Base-by-base conservation (phyloP, 257 asterid species). In the Phtheirospermum japonicum region DNA sequence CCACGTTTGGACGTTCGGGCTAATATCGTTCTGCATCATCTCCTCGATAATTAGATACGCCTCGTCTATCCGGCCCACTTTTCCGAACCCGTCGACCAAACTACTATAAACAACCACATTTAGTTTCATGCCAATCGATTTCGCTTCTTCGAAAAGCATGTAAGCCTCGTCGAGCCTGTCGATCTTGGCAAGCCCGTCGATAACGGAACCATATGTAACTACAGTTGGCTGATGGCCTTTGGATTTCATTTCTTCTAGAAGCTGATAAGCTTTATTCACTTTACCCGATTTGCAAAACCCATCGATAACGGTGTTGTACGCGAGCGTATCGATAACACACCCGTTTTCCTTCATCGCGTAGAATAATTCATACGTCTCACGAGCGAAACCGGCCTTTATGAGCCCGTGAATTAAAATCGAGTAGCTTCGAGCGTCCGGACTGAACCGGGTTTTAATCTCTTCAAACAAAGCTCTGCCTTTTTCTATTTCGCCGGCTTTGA, bases 71-170 rank as follows among this genome's bases (percentile, higher is more conserved):
- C 99, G 83, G 30, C 97, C 97, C 55, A 92, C 96, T 63, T 92
- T 92, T 68, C 96, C 99, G 9, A 89, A 92, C 40, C 97, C 99
- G 66, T 92, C 95, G 28, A 89, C 80, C 13, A 92, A 94, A 77
- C 99, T 86, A 71, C 86, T 86, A 65, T 92, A 92, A 19, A 89
- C 86, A 50, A 86, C 89, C 39, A 79, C 89, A 17, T 92, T 86
- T 63, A 92, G 65, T 63, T 75, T 86, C 40, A 85, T 67, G 6
- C 85, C 89, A 36, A 72, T 71, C 1, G 97, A 85, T 79, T 92
- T 92, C 61, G 99, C 99, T 78, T 92, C 99, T 89, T 92, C 99
- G 10, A 89, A 92, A 53, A 92, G 96, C 99, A 92, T 92, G 73
- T 89, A 89, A 49, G 97, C 95, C 75, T 92, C 97, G 53, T 92